Evolutionary conservation across 768 basidiomycete species (phyloP), one percentile per base, ranked within the genome.

Genomic region (Sporobolomyces pararoseus): DNA sequence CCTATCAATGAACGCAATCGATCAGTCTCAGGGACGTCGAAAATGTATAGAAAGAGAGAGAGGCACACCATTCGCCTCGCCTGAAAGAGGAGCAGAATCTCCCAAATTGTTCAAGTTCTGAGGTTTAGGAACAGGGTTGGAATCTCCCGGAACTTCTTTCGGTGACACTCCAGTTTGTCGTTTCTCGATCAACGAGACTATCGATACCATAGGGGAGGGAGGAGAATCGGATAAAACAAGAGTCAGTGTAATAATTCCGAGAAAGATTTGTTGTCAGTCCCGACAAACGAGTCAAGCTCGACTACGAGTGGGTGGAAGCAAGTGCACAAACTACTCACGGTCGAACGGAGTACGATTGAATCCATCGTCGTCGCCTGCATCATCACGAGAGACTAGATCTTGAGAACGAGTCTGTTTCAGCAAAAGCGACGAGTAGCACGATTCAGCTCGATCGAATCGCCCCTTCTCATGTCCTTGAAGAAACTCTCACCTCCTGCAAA

Each of bases 41-140:
- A 7, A 29, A 27, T n/a, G 29, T 21, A 29, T 39, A n/a, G 34
- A 37, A 46, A 14, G 49, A 19, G 10, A 19, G 52, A 46, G 42
- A 34, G 25, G 7, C 53, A 9, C 23, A 50, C 64, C 64, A 54
- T 23, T 25, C 4, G 64, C 23, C 27, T n/a, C 2, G 25, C 51
- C 46, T n/a, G 25, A 10, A 2, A 42, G 16, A 14, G 64, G 54
- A 31, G 42, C 34, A 16, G 29, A 35, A 27, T 65, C 64, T 29
- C 52, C 54, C 21, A 6, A 6, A 3, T 49, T 34, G 64, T 65
- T 65, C 4, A 65, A 17, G 34, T 57, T 44, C 5, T n/a, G 32
- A 2, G 54, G 31, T 13, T 23, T 34, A 16, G 64, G 46, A 3
- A 19, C 32, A 6, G 64, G 64, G 46, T 65, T 65, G 32, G 64